Conservation (phyloP, 805 yeast genomes). For the Candida ovalis region DNA sequence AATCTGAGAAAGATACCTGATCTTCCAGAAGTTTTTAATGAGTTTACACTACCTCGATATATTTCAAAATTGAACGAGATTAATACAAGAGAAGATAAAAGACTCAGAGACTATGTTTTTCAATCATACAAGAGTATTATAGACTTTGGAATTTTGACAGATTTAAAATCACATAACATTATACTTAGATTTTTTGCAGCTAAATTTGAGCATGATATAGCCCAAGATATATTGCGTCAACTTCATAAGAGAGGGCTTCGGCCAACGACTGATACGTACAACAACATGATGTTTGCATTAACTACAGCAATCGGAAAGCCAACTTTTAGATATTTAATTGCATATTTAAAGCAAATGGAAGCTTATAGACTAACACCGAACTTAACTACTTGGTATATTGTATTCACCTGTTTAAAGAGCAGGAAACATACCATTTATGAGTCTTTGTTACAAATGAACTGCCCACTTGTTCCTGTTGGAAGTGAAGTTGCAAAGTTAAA, state of each 20-base stretch:
- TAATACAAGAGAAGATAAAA: constrained; percentile 10
- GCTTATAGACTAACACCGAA: constrained; percentile 12
- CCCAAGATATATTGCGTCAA: constrained; percentile 6
- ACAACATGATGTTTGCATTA: constrained; percentile 15
- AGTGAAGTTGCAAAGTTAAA: constrained; percentile 9
- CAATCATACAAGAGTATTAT: constrained; percentile 8
- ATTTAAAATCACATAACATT: constrained; percentile 13
- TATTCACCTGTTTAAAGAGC: constrained; percentile 7
- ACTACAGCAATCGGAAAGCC: constrained; percentile 4
- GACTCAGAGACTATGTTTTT: constrained; percentile 8
- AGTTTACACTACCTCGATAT: constrained; percentile 5
- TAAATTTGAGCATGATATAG: constrained; percentile 7
- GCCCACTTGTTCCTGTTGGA: constrained; percentile 12
- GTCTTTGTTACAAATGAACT: constrained; percentile 4
- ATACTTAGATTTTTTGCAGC: constrained; percentile 15
- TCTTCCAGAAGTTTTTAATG: constrained; percentile 9
- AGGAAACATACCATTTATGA: constrained; percentile 11
- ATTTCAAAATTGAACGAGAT: constrained; percentile 6
- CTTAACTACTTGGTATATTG: constrained; percentile 22
- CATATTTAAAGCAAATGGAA: constrained; percentile 16
- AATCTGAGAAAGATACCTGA: constrained; percentile 4
- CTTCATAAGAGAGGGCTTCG: constrained; percentile 6
- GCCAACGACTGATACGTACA: constrained; percentile 17
- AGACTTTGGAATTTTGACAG: constrained; percentile 8
- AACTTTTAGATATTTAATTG: constrained; percentile 7